phyloP scores from a whole-genome alignment of 129 eudicot species.

The Pittosporum tobira region DNA sequence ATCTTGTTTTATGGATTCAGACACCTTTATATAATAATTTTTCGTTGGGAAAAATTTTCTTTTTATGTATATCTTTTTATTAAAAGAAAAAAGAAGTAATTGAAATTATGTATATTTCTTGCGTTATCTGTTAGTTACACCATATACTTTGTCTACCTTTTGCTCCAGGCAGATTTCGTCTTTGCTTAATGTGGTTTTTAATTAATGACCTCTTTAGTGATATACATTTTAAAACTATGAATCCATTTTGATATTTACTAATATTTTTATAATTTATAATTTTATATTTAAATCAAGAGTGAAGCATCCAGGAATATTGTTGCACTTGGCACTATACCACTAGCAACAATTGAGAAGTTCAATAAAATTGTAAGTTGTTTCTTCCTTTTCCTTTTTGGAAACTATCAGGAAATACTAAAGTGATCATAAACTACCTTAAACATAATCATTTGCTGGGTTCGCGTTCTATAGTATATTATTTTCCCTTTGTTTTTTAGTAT shows the following conservation, averaged over 20 bases:
- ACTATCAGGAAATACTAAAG: no score
- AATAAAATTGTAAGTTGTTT: constrained; percentile 79
- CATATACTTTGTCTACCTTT: no score
- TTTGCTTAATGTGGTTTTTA: neutral
- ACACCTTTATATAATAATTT: no score
- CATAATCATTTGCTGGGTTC: no score
- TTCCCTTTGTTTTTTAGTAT: neutral
- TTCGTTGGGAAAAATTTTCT: no score
- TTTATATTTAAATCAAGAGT: constrained; percentile 41
- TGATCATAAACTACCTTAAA: no score
- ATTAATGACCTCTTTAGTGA: neutral
- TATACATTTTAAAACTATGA: neutral
- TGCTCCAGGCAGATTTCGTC: neutral
- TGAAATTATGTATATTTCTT: no score
- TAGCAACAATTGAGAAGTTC: constrained; percentile 87
- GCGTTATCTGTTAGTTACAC: no score
- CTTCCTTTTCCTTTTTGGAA: no score
- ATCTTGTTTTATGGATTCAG: no score
- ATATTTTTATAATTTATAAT: constrained; percentile 13
- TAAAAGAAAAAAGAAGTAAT: no score
- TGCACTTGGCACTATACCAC: constrained; percentile 84
- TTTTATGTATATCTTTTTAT: no score
- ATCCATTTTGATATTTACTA: neutral
- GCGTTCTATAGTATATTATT: neutral
- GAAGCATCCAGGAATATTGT: constrained; percentile 71